Percentiles rank a stretch among this genome's conserved stretches.
These are phyloP conservation scores for Agrocybe praecox DNA, from an alignment of 768 basidiomycete genomes.

Conservation along the genomic window DNA sequence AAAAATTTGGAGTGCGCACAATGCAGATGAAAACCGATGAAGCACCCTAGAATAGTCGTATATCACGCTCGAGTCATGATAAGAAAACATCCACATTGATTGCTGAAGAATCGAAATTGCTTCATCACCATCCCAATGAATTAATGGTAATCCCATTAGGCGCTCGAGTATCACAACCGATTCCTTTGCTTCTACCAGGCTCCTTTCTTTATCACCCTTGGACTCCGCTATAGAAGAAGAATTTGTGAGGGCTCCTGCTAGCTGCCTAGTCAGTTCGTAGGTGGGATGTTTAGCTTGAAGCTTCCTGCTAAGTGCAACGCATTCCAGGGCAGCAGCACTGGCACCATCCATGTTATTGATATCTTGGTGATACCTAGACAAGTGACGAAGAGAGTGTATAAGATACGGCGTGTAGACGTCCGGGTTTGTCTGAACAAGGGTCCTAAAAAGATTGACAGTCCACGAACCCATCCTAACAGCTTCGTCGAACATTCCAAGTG, in stretches of 20 bases:
- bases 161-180: conserved; percentile 1
- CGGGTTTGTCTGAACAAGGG: conserved; percentile 5
- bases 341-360: conserved; percentile 8
- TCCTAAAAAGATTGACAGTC: conserved; percentile 16
- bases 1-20: background rate
- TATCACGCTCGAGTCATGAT: conserved; percentile 1
- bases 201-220: conserved; percentile 1
- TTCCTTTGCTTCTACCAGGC: conserved; percentile 4
- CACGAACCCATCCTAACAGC: conserved; percentile 13
- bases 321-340: conserved; percentile 4
- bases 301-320: conserved; percentile 1
- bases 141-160: background rate
- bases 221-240: conserved; percentile 2
- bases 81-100: background rate
- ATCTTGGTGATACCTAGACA: conserved; percentile 6
- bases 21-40: background rate
- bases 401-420: conserved; percentile 12
- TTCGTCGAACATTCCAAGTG: conserved; percentile 14
- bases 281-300: background rate
- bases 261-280: conserved; percentile 6
- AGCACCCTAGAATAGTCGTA: conserved; percentile 8
- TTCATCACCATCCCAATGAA: background rate
- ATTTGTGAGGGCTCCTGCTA: conserved; percentile 8
- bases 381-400: conserved; percentile 5
- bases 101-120: background rate